Evolutionary conservation across 345 rosid species (phyloP), one percentile per base, ranked within the genome.

Genomic region (Ricinus communis): DNA sequence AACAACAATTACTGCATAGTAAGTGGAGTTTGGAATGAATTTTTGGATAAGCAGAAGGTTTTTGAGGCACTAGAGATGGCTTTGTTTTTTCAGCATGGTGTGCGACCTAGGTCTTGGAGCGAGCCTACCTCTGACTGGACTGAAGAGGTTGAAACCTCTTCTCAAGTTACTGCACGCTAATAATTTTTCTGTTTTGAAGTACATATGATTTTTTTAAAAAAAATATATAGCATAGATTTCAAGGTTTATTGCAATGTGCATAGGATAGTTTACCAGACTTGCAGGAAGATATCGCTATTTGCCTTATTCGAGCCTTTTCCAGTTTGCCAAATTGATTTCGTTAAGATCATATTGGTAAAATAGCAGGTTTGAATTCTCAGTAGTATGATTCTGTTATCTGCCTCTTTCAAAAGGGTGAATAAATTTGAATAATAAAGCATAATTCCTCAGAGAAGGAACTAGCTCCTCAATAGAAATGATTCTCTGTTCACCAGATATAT

Each of bases 1-100:
- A 90, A 90, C 81, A 90, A 87, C 76, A 91, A 87, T 43, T 91
- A 94, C 72, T 90, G 98, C 85, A 88, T 91, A 53, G 93, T 94
- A 53, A 91, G 95, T 78, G 98, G 97, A 38, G 71, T 76, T 1
- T 94, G 98, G 91, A 94, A 90, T 69, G 76, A 78, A 47, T 69
- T 87, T 53, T 77, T 91, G 85, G 97, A 94, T 66, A 64, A 82
- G 41, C 46, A 72, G 8, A 90, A 80, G 71, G 84, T 84, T 72
- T 91, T 94, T 62, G 93, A 83, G 81, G 88, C 77, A n/a, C 40
- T 90, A 74, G 97, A 94, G 85, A 88, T 90, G 96, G 73, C 74
- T 36, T 60, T 94, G 74, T 90, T 72, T 66, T 83, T 90, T 25
- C 78, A 74, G 82, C 66, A 87, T 0, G 89, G 93, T 53, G 84